phyloP scores from a whole-genome alignment of 2,329 filamentous ascomycete genomes.

The Cladosporium sp. region DNA sequence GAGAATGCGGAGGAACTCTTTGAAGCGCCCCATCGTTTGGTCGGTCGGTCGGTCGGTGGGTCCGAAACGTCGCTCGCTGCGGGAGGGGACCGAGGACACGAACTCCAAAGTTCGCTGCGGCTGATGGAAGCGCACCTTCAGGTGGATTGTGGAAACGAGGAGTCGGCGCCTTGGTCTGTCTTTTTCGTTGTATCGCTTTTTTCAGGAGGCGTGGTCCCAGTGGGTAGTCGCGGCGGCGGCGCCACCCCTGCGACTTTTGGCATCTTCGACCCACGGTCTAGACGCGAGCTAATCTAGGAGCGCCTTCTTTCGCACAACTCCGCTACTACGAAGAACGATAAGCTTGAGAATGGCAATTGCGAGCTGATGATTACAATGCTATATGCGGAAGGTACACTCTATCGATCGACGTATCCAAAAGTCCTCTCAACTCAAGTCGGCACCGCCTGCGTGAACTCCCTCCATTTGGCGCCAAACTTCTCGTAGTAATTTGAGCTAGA shows the following conservation, averaged over 20 bases:
- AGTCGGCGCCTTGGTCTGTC: background rate
- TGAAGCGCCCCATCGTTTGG: conserved; percentile 8
- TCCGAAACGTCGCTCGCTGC: background rate
- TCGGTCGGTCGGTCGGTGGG: background rate
- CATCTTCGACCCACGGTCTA: background rate
- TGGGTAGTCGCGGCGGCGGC: background rate
- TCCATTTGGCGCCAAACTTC: conserved; percentile 16
- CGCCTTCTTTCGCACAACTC: too few species aligned
- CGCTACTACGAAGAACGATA: too few species aligned
- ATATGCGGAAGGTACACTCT: too few species aligned
- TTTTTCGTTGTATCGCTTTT: background rate
- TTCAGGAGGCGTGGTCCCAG: background rate
- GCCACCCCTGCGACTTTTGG: background rate
- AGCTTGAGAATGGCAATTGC: too few species aligned
- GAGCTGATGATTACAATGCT: too few species aligned
- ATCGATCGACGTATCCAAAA: too few species aligned
- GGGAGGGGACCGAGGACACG: background rate
- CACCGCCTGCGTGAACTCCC: conserved; percentile 13
- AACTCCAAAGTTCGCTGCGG: background rate
- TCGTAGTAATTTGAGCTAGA: conserved; percentile 12
- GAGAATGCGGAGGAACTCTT: conserved; percentile 11
- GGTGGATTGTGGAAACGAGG: too few species aligned
- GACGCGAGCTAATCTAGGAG: background rate
- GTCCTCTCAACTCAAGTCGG: background rate
- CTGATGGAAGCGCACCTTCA: too few species aligned